Base-by-base conservation (phyloP, 2,329 filamentous ascomycete genomes). In the Fusarium sp. region DNA sequence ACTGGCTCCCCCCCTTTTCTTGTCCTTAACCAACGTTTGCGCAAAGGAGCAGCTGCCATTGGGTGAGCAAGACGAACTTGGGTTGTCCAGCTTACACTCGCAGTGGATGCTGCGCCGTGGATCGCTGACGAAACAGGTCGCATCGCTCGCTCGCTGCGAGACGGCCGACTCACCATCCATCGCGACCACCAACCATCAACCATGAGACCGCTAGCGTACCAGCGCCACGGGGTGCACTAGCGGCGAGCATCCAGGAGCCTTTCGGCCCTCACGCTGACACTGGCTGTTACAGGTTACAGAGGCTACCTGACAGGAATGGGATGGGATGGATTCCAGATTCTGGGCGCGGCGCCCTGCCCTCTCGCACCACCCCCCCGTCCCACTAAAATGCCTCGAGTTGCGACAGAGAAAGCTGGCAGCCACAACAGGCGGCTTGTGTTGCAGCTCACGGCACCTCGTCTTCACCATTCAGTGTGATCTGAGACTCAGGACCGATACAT, bases 101-200 rank as follows among this genome's bases (percentile, higher is more conserved):
- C 40, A 65, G 55, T 69, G 60, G 67, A 68, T 51, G 41, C 59
- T 59, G 60, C 53, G 51, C 62, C 59, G 58, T 68, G 59, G 65
- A 72, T 65, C 67, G 46, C 62, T 67, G 65, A 73, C 72, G 72
- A 74, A 73, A 71, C 67, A 71, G 66, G 67, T 59, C 51, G 56
- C 60, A 55, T 68, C 57, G 52, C 61, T 68, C 61, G 39, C 18
- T 23, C 18, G 18, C 18, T 23, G 18, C 18, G 30, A 46, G 62
- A 43, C 51, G 66, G 67, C 53, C 65, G 71, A 67, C 70, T 74
- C 67, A 65, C 60, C 63, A 48, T 68, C 63, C 52, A 71, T 65
- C 55, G 54, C 47, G 55, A 56, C 43, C 41, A 60, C 58, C 67
- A 71, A 70, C 64, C 59, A 68, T 58, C 40, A 43, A 48, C 64